Base-by-base conservation (phyloP, 352 stramenopile genomes). In the Globisporangium orthogonon region DNA sequence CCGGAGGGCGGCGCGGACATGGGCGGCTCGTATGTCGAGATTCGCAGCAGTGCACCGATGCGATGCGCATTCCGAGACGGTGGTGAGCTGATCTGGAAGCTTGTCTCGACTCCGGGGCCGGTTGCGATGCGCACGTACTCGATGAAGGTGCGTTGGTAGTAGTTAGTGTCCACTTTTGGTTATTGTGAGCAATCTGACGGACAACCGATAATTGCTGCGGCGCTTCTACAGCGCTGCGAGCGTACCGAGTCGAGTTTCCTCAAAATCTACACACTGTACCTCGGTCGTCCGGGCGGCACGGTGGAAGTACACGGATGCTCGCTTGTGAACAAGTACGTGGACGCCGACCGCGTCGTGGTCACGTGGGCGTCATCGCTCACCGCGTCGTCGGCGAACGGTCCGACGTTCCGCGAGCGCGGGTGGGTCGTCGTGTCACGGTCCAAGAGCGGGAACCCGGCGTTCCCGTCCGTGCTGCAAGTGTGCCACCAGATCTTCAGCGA, bases 401-500 rank as follows among this genome's bases (percentile, higher is more conserved):
- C 37, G 7, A 50, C 33, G 50, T 57, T 62, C 33, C 43, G 31
- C 28, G 50, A 62, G 39, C 51, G 52, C 28, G 57, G 57, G 5
- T 62, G 50, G 57, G 2, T 62, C 31, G 47, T 10, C 6, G 15
- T 53, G 18, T 23, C 23, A 23, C 23, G 23, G 23, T 23, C 23
- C 23, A 57, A 14, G 6, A 15, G 10, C n/a, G 39, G 23, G 28
- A 46, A 49, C 11, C 47, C 35, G 14, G 37, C 33, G 10, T 41
- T 58, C 52, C 40, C 45, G 10, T 28, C 46, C 0, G 31, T 56
- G 17, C 14, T 40, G 31, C 57, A 53, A 11, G 44, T 29, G n/a
- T 56, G 57, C 9, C 48, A 56, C 41, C 57, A 57, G 30, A 49
- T 57, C 48, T 62, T 56, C 13, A 62, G 43, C 18, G 57, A 59